Base-by-base conservation (phyloP, 1,139 yeast species). In the Petasospora fabianii region DNA sequence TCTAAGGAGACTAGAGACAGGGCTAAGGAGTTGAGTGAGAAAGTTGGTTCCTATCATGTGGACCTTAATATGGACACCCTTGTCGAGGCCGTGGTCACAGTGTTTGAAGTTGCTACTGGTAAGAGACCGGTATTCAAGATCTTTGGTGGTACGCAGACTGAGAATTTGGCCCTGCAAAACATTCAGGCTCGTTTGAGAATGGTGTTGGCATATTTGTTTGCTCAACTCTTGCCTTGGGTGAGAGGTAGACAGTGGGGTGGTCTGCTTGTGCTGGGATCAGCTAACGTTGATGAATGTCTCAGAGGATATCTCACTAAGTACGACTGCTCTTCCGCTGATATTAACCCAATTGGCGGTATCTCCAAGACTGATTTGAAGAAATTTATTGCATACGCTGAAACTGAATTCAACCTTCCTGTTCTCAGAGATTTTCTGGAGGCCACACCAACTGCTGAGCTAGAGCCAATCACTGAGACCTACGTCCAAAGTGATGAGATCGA, bases 401-500 rank as follows among this genome's bases (percentile, higher is more conserved):
- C 57, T 10, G 71, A 75, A 40, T 90, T 84, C 58, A 72, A 83
- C 1, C 59, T 92, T 56, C 96, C 97, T 4, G 74, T 92, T 18
- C 68, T 92, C 47, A 66, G 74, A 34, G 84, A 82, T 6, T 92
- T 94, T 59, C 67, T 92, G 36, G 77, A 76, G 46, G 98, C 98
- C 0, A 83, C 92, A 0, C 99, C 99, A 27, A 92, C 98, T 0
- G 99, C 99, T 0, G 99, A 92, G 60, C 73, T 92, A 40, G 99
- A 92, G 58, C 99, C 99, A 32, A 90, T 87, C 40, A 90, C 98
- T 0, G 79, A 84, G 50, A 73, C 79, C 44, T 90, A 92, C 55
- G 95, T 88, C 12, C 99, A 92, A 62, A 84, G 95, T 33, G 99
- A 92, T 61, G 99, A 92, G 61, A 80, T 77, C 8, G 99, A 92